Evolutionary conservation across 805 yeast genomes (phyloP), one percentile per base, ranked within the genome.

Genomic region (Metschnikowia cerradonensis): DNA sequence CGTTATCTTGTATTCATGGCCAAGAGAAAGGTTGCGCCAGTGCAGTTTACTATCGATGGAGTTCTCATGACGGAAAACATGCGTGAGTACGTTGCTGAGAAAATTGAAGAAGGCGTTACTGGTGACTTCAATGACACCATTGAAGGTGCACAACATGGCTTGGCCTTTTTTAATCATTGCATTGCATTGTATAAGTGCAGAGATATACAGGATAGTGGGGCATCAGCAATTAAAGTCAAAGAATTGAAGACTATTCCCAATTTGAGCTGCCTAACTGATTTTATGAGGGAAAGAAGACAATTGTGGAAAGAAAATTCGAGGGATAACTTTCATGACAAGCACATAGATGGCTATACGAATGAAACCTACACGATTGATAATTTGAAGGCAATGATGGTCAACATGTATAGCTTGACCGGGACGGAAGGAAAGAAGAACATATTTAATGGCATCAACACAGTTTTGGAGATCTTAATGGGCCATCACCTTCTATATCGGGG

Each of bases 401-500:
- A 30, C 26, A 37, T 36, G 51, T 37, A 36, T 30, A 19, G n/a
- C 13, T 7, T 15, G 4, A 48, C 51, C 11, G 47, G 43, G 7
- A 17, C 6, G 3, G 11, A 13, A 6, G 23, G 6, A 15, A 20
- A 38, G 32, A 26, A 19, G 11, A 30, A 15, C 13, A 30, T 19
- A 3, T 41, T n/a, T 17, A 19, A 17, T 4, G 48, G 51, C 22
- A 35, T 51, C 20, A 51, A 47, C 35, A 40, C 46, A 6, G 30
- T 22, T 8, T 42, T 47, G 45, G 49, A 43, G 30, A 14, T 51
- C 23, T 37, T 51, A n/a, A n/a, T 43, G 38, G 53, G 48, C 14
- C 53, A 51, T 15, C 48, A 43, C 14, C 36, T 42, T 6, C 13
- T 47, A 11, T 35, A 47, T 7, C 30, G 51, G 10, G 30, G 51